Conservation (phyloP, 2,329 filamentous ascomycete genomes). For the Verticillium nubilum region DNA sequence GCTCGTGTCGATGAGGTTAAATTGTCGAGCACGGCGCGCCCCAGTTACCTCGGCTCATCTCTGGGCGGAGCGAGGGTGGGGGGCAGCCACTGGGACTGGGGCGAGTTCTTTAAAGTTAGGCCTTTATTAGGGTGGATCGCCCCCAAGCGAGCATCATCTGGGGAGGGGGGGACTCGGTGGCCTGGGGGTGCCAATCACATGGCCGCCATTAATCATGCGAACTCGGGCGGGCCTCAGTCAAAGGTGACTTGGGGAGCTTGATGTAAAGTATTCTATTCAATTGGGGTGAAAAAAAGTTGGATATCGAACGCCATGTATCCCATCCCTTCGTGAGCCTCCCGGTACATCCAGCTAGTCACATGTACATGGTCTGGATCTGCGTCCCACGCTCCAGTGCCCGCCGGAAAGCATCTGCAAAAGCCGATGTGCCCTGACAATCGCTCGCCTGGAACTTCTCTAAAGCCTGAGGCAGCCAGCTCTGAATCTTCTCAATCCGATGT, state of each 20-base stretch:
- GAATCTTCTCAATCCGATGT: slow-evolving; percentile 59
- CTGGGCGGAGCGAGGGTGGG: slow-evolving; percentile 9
- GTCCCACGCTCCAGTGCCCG: slow-evolving; percentile 35
- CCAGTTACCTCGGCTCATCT: slow-evolving; percentile 14
- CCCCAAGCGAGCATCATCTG: neutral
- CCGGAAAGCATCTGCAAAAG: slow-evolving; percentile 48
- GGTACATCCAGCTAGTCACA: neutral
- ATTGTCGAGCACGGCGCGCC: slow-evolving; percentile 1
- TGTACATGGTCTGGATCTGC: neutral
- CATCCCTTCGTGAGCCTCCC: neutral
- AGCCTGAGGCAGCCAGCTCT: slow-evolving; percentile 55
- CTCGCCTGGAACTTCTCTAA: slow-evolving; percentile 47
- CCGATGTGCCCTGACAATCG: slow-evolving; percentile 46
- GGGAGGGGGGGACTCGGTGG: neutral
- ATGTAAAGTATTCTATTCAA: neutral
- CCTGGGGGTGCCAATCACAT: neutral
- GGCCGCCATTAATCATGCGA: neutral
- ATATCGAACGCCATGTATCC: neutral
- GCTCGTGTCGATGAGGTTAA: neutral
- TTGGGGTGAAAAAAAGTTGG: neutral
- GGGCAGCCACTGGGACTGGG: too few relatives aligned
- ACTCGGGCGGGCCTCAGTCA: neutral
- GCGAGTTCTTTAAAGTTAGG: too few relatives aligned
- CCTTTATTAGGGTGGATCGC: neutral
- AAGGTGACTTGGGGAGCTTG: neutral